Evolutionary conservation across 2,329 filamentous ascomycete species (phyloP).

Genomic region (Aspergillus japonicus): DNA sequence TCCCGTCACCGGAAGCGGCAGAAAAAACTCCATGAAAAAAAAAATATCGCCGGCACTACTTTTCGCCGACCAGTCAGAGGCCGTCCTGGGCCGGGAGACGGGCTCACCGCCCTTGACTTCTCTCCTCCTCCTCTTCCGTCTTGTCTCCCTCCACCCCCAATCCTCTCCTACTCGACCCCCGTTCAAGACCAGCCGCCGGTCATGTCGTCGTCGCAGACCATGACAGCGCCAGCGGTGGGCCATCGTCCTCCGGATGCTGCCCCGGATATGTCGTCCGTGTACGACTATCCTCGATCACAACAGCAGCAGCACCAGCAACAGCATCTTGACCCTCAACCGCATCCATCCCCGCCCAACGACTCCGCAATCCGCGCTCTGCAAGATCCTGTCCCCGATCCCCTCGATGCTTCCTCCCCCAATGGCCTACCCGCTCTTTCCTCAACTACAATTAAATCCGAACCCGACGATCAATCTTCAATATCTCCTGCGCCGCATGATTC

Average conservation of each 20-base stretch:
- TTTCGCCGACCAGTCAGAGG: constrained; percentile 4
- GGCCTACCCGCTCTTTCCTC: constrained; percentile 28
- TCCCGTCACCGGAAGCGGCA: constrained; percentile 3
- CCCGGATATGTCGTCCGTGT: constrained; percentile 41
- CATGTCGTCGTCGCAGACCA: constrained; percentile 49
- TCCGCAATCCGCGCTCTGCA: constrained; percentile 41
- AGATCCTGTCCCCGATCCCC: constrained; percentile 33
- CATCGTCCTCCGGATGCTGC: constrained; percentile 46
- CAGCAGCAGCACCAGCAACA: constrained; percentile 12
- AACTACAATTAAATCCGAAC: constrained; percentile 33
- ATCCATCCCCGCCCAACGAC: constrained; percentile 34
- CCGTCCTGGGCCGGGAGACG: background rate
- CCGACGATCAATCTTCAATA: constrained; percentile 23
- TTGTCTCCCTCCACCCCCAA: constrained; percentile 15
- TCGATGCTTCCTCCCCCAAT: constrained; percentile 23
- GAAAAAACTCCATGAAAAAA: constrained; percentile 10
- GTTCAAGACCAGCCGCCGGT: constrained; percentile 32
- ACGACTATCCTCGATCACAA: constrained; percentile 38
- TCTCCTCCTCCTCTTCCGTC: constrained; percentile 17
- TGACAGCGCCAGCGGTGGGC: constrained; percentile 49
- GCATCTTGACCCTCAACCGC: constrained; percentile 17
- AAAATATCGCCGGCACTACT: constrained; percentile 1
- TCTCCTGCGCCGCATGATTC: constrained; percentile 22
- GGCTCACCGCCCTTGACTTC: constrained; percentile 13
- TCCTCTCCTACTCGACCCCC: constrained; percentile 16